These are phyloP conservation scores for Coemansia sp. DNA, from an alignment of 192 early-diverging fungal genomes.

Conservation along the genomic window DNA sequence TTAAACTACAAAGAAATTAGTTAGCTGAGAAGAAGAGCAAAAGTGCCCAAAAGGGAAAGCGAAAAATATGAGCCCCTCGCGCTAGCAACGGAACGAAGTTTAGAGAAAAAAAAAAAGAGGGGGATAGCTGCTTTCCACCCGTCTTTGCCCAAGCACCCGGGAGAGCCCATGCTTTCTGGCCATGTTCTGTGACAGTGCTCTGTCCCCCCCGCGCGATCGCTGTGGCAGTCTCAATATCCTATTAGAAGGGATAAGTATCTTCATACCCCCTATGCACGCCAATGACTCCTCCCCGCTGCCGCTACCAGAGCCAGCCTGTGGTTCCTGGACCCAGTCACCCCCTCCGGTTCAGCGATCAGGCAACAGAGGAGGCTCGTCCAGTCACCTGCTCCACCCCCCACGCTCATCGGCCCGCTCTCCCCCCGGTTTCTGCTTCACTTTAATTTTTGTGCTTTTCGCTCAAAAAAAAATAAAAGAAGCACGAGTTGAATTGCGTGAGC, in stretches of 20 bases:
- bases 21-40: slow-evolving; percentile 4
- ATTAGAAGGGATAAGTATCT: neutral
- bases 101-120: neutral
- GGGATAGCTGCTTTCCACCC: neutral
- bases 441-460: neutral
- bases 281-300: neutral
- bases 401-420: neutral
- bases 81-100: slow-evolving; percentile 16
- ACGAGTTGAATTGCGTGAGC: neutral
- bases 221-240: neutral
- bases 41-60: slow-evolving; percentile 11
- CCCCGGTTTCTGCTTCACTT: neutral
- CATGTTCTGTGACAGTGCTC: neutral
- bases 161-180: slow-evolving; percentile 3
- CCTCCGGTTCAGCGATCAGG: neutral
- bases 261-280: neutral
- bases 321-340: neutral
- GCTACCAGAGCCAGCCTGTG: neutral
- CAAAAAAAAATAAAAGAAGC: neutral
- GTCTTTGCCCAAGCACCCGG: slow-evolving; percentile 3
- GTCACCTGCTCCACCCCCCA: too few relatives aligned
- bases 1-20: slow-evolving; percentile 17
- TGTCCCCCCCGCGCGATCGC: neutral
- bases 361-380: neutral
- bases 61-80: slow-evolving; percentile 8